Evolutionary conservation across 2,329 filamentous ascomycete species (phyloP), one percentile per base, ranked within the genome.

Genomic region (Fusarium nelsonii): DNA sequence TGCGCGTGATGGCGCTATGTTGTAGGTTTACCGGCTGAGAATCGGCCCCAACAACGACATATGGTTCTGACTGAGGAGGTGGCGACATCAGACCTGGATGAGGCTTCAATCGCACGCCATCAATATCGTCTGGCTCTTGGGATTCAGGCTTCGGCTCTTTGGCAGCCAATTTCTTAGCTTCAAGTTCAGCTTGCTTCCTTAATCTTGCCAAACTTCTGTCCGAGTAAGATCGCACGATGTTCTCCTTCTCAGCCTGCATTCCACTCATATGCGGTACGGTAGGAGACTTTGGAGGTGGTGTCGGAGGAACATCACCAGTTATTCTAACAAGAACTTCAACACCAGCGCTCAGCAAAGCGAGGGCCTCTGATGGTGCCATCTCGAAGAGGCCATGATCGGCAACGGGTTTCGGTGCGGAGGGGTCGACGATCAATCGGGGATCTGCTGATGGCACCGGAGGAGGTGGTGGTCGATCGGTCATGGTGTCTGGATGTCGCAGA

Each of bases 1-100:
- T 96, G 71, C 94, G 90, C 18, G 93, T 93, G 69, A 98, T 93
- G 69, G 93, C 91, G 66, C 90, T 90, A 76, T 96, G 92, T 77
- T 97, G 94, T 34, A 93, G 81, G 63, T 91, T 89, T 58, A 93
- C 83, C 23, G 91, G 90, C 72, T 93, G 90, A 32, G 89, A 90
- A 77, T 92, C 88, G 45, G 88, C 87, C n/a, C 90, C 88, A 57
- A 90, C 85, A 45, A 91, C 81, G 53, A 90, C 82, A 73, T 89
- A 88, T 16, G 88, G 87, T 63, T 84, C 79, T 16, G 74, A 74
- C 20, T 75, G 75, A 50, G 73, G 70, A 23, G 65, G 54, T 32
- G 68, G 61, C 73, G 65, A 65, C 64, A 63, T 70, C 55, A 71
- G 62, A n/a, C 69, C 70, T 10, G 76, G 74, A 49, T 80, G 76